A percentile compares a stretch with the other conserved stretches of the same genome.
phyloP scores from a whole-genome alignment of 2,329 filamentous ascomycete species.

The Phoma herbarum region DNA sequence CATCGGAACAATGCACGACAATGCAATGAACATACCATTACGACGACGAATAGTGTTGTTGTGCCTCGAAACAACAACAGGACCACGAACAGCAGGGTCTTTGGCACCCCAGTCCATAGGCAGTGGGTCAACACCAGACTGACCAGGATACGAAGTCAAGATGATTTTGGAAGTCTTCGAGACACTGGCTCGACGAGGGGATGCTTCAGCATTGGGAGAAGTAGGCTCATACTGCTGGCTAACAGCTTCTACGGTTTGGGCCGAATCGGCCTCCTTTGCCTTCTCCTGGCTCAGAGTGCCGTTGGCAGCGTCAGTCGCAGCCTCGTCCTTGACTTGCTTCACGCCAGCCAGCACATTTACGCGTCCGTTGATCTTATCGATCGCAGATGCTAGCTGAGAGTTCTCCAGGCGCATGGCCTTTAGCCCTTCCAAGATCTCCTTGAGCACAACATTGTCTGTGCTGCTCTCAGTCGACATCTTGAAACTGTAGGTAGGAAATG shows the following conservation, averaged over 20 bases:
- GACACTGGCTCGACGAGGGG: slow-evolving; percentile 53
- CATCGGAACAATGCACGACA: neutral
- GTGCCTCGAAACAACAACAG: slow-evolving; percentile 84
- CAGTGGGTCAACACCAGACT: slow-evolving; percentile 92
- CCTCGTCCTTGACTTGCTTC: slow-evolving; percentile 64
- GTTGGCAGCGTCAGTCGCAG: slow-evolving; percentile 41
- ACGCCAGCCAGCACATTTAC: slow-evolving; percentile 68
- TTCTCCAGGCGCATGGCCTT: slow-evolving; percentile 66
- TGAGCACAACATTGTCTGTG: slow-evolving; percentile 54
- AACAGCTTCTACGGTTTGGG: slow-evolving; percentile 50
- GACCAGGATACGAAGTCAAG: slow-evolving; percentile 87
- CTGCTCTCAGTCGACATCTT: slow-evolving; percentile 44
- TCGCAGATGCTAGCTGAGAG: slow-evolving; percentile 61
- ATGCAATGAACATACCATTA: slow-evolving; percentile 68
- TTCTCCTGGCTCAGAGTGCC: slow-evolving; percentile 35
- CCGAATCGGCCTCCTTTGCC: slow-evolving; percentile 45
- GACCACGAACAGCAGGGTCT: slow-evolving; percentile 79
- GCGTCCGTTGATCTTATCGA: slow-evolving; percentile 68
- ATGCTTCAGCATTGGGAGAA: slow-evolving; percentile 42
- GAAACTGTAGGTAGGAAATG: slow-evolving; percentile 8
- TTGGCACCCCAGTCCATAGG: slow-evolving; percentile 85
- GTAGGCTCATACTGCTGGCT: slow-evolving; percentile 53
- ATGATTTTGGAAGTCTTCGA: slow-evolving; percentile 69
- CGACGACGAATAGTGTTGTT: slow-evolving; percentile 78
- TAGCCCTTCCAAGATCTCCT: slow-evolving; percentile 65